A percentile compares a stretch with the other conserved stretches of the same genome.
Evolutionary conservation across 345 rosid genomes (phyloP).

Genomic region (Corchorus olitorius): DNA sequence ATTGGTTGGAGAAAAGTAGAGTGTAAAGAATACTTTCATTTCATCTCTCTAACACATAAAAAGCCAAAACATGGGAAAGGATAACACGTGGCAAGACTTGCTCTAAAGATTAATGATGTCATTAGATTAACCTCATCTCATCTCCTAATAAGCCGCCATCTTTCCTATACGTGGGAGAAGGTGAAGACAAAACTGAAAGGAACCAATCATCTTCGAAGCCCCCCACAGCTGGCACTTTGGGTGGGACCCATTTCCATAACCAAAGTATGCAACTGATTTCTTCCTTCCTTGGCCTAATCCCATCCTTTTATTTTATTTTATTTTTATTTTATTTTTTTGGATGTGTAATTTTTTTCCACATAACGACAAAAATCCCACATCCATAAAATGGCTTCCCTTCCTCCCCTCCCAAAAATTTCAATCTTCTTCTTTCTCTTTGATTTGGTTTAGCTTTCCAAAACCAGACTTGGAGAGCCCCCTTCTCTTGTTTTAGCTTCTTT

Average conservation of each 20-base stretch:
- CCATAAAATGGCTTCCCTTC: constrained; percentile 62
- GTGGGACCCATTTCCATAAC: constrained; percentile 21
- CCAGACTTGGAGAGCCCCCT: constrained; percentile 1
- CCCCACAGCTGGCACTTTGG: constrained; percentile 34
- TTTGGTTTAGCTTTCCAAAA: constrained; percentile 8
- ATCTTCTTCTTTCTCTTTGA: constrained; percentile 34
- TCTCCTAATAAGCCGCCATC: constrained; percentile 50
- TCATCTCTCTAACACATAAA: background rate
- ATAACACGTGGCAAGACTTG: constrained; percentile 38
- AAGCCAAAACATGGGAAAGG: background rate
- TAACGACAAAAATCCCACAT: constrained; percentile 59
- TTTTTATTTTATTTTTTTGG: background rate
- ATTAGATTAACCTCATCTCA: constrained; percentile 26
- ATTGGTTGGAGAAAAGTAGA: too few species aligned
- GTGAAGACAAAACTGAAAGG: constrained; percentile 14
- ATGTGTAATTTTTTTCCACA: constrained; percentile 15
- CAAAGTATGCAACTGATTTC: constrained; percentile 21
- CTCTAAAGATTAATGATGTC: constrained; percentile 26
- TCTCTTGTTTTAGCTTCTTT: background rate
- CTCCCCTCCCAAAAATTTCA: constrained; percentile 69
- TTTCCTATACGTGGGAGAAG: constrained; percentile 16
- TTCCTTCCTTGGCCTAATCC: constrained; percentile 41
- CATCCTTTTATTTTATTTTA: background rate
- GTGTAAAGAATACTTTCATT: background rate
- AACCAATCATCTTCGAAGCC: constrained; percentile 11